phyloP scores from a whole-genome alignment of 177 flowering plant species.

The Telopea speciosissima region DNA sequence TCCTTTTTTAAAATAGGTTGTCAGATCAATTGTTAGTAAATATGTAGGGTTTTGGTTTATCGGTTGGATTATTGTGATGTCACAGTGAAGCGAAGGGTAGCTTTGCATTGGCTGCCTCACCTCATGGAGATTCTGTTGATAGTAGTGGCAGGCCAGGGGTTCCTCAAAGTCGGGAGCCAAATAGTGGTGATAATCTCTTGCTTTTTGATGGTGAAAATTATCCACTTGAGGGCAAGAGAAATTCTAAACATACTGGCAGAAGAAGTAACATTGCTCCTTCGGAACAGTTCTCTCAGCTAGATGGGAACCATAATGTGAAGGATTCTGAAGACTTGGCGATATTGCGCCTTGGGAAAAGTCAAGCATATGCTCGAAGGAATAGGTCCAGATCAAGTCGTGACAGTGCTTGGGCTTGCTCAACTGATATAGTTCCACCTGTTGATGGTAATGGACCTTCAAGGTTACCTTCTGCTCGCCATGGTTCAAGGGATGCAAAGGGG shows the following conservation, averaged over 20 bases:
- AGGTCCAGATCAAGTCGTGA: slow-evolving; percentile 73
- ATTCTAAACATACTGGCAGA: slow-evolving; percentile 28
- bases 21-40: background rate
- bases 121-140: slow-evolving; percentile 91
- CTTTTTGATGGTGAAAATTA: slow-evolving; percentile 75
- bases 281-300: slow-evolving; percentile 52
- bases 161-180: slow-evolving; percentile 58
- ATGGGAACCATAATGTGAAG: slow-evolving; percentile 45
- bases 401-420: slow-evolving; percentile 43
- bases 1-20: background rate
- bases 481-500: slow-evolving; percentile 46
- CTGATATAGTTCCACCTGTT: slow-evolving; percentile 37
- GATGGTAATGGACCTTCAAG: slow-evolving; percentile 44
- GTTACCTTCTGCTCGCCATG: slow-evolving; percentile 37
- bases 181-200: slow-evolving; percentile 82
- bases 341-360: slow-evolving; percentile 36
- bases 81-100: slow-evolving; percentile 92
- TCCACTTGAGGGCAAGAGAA: slow-evolving; percentile 42
- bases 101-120: slow-evolving; percentile 76
- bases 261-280: slow-evolving; percentile 42
- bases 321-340: slow-evolving; percentile 71
- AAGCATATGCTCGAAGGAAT: slow-evolving; percentile 78
- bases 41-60: background rate
- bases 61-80: slow-evolving; percentile 8
- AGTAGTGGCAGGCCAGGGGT: slow-evolving; percentile 77